phyloP scores from a whole-genome alignment of 2,329 filamentous ascomycete species.

The Biscogniauxia sp. region DNA sequence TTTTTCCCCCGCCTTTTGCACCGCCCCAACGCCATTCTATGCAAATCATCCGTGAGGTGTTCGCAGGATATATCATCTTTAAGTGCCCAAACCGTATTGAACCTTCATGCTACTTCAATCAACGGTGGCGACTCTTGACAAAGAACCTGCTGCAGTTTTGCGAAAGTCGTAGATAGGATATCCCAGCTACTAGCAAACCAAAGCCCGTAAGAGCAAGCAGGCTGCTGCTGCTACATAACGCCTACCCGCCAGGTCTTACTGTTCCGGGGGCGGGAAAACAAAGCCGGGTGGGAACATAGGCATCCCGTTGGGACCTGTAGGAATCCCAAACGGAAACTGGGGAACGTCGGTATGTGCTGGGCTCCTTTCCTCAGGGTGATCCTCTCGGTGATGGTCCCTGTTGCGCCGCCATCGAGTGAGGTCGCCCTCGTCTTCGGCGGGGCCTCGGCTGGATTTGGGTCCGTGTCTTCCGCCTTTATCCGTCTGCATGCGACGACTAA shows the following conservation, averaged over 20 bases:
- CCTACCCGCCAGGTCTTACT: slow-evolving; percentile 14
- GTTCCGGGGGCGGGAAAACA: slow-evolving; percentile 35
- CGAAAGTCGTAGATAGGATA: too few relatives aligned
- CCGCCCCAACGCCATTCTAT: slow-evolving; percentile 20
- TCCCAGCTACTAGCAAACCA: too few relatives aligned
- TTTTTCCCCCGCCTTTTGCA: neutral
- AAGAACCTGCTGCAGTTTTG: too few relatives aligned
- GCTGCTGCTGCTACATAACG: too few relatives aligned
- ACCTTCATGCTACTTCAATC: neutral
- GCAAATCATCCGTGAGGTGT: slow-evolving; percentile 16
- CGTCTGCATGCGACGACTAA: slow-evolving; percentile 67
- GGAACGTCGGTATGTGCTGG: slow-evolving; percentile 27
- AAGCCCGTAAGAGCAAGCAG: neutral
- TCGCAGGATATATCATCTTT: slow-evolving; percentile 2
- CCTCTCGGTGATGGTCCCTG: slow-evolving; percentile 28
- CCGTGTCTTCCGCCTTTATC: slow-evolving; percentile 65
- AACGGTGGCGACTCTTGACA: neutral
- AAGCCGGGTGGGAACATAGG: slow-evolving; percentile 48
- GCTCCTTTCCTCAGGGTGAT: slow-evolving; percentile 26
- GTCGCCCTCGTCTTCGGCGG: slow-evolving; percentile 31
- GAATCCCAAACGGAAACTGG: slow-evolving; percentile 43
- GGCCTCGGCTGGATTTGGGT: slow-evolving; percentile 57
- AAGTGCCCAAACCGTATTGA: neutral
- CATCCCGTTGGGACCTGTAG: slow-evolving; percentile 48
- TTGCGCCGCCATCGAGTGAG: slow-evolving; percentile 29